Evolutionary conservation across 2,329 filamentous ascomycete species (phyloP), one percentile per base, ranked within the genome.

Genomic region (Pseudogymnoascus sp.): DNA sequence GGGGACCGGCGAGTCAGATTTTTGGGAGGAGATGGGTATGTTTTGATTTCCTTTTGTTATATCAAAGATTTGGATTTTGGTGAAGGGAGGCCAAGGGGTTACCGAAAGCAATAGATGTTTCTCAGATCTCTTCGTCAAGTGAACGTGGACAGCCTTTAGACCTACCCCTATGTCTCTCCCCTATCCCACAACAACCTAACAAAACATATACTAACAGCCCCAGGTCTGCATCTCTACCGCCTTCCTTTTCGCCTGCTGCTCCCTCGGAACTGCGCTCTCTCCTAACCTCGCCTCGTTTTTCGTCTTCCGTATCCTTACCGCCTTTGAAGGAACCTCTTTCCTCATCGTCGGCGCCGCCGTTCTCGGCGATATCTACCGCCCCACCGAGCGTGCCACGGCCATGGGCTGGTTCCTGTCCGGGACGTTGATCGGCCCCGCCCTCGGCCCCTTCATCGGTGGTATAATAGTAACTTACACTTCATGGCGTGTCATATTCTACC

Each of bases 401-500:
- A 80, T 90, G 9, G 85, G 87, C 0, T 92, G 86, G 85, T 90
- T 90, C 68, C 72, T 90, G 39, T 84, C 81, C 0, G 88, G 88
- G 0, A 89, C 86, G 0, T 76, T 92, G 0, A 83, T 90, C 52
- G 89, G 88, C 0, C 88, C 89, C 5, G 86, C 85, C 0, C 78
- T 88, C 69, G 87, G 88, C 0, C 83, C 84, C 0, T 88, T 90
- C 68, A 77, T 92, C 8, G 84, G 89, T 61, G 89, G 88, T 25
- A 85, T 91, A 48, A 89, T 93, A 59, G 87, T 92, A 13, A 92
- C 88, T 0, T 91, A 85, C 72, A 79, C 80, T 5, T 82, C 80
- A 1, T 93, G 89, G 89, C 80, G 87, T 15, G 82, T 83, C 42
- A 90, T 92, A 60, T 92, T 91, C 75, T 92, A 87, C 85, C 77